Evolutionary conservation across 805 yeast genomes (phyloP).

Genomic region (Zygotorulaspora sp.): DNA sequence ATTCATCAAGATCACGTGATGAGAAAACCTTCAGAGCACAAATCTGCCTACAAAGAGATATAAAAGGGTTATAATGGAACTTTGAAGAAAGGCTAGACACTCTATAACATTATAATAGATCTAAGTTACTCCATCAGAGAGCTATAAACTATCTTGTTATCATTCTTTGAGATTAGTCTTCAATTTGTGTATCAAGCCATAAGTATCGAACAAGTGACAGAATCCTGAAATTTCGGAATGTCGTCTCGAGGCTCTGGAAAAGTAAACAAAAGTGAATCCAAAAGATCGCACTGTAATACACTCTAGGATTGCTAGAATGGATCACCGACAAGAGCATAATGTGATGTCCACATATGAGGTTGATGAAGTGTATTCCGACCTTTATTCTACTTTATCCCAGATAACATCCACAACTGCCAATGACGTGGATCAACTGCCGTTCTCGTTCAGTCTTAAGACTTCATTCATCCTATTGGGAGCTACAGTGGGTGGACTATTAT

Average conservation of each 20-base stretch:
- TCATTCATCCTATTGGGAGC: constrained; percentile 28
- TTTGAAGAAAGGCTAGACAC: too few species aligned
- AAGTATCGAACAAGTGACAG: background rate
- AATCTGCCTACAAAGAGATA: background rate
- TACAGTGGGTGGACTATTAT: constrained; percentile 57
- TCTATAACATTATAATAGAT: too few species aligned
- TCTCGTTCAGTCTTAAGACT: constrained; percentile 21
- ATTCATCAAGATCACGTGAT: background rate
- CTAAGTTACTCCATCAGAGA: too few species aligned
- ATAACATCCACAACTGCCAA: constrained; percentile 26
- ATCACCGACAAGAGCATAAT: constrained; percentile 5
- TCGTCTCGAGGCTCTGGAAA: background rate
- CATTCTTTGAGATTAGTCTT: too few species aligned
- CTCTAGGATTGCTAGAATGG: too few species aligned
- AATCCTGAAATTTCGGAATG: background rate
- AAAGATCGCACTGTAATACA: too few species aligned
- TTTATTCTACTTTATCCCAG: constrained; percentile 30
- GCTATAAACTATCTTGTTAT: too few species aligned
- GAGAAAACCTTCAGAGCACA: background rate
- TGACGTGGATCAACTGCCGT: constrained; percentile 32
- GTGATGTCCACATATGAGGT: constrained; percentile 9
- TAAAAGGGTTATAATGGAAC: too few species aligned
- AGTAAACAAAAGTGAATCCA: too few species aligned
- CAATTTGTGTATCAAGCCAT: background rate
- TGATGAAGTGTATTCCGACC: constrained; percentile 30